These are phyloP conservation scores for Apiospora koreana DNA, from an alignment of 2,329 filamentous ascomycete genomes.

Conservation along the genomic window DNA sequence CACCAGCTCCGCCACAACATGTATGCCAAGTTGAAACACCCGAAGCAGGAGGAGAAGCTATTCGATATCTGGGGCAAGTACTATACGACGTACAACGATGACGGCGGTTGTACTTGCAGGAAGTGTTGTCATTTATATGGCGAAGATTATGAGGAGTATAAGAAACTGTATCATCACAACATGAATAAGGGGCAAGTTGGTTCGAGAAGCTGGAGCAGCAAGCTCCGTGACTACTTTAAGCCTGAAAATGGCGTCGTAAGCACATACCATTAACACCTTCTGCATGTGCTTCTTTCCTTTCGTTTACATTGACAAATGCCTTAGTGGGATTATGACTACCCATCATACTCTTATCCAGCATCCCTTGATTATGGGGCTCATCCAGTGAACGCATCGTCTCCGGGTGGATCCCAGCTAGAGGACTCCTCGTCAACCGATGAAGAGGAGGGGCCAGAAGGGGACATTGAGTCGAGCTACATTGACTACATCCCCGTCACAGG, in stretches of 20 bases:
- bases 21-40: neutral
- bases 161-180: neutral
- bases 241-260: constrained; percentile 14
- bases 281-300: no score
- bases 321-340: neutral
- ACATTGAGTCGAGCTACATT: neutral
- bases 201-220: neutral
- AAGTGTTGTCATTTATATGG: neutral
- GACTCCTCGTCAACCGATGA: neutral
- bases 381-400: neutral
- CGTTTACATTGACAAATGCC: neutral
- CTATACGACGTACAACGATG: constrained; percentile 11
- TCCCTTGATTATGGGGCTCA: neutral
- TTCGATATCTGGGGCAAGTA: constrained; percentile 13
- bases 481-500: neutral
- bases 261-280: neutral
- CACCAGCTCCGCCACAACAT: neutral
- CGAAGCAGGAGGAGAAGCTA: neutral
- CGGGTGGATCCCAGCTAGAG: neutral
- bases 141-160: neutral
- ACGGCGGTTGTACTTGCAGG: neutral
- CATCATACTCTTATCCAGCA: neutral
- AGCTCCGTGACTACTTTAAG: constrained; percentile 10
- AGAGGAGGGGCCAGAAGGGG: neutral
- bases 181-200: neutral